A percentile compares a stretch with the other conserved stretches of the same genome.
Conservation (phyloP, 2,329 filamentous ascomycete genomes). For the Sordariomycetes sp. region DNA sequence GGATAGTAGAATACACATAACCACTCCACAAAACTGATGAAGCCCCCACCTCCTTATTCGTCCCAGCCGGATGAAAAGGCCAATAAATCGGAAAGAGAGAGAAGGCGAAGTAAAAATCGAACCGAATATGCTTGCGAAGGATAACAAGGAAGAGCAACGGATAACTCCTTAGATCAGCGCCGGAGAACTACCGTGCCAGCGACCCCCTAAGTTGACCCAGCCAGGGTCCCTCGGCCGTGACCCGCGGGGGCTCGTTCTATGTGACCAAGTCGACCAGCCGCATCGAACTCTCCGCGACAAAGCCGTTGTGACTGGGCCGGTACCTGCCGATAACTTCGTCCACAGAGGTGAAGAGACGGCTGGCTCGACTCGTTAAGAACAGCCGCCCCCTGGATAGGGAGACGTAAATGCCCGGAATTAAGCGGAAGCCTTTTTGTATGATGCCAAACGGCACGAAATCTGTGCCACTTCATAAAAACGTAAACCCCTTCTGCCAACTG, state of each 20-base stretch:
- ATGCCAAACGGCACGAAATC: neutral
- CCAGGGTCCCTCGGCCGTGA: neutral
- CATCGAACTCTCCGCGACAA: no score
- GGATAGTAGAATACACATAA: neutral
- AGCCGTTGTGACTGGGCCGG: neutral
- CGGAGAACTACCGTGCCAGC: neutral
- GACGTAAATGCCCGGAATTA: neutral
- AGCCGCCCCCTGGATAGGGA: neutral
- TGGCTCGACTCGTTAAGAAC: neutral
- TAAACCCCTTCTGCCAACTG: neutral
- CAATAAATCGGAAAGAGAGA: neutral
- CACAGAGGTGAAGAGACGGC: neutral
- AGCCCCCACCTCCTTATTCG: neutral
- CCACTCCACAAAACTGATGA: neutral
- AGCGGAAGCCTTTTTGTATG: neutral
- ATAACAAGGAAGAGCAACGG: neutral
- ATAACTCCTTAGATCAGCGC: neutral
- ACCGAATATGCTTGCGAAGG: neutral
- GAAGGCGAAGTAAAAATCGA: neutral
- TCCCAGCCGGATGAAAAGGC: neutral
- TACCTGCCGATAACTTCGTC: neutral
- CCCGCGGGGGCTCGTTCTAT: neutral
- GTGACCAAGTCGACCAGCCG: neutral
- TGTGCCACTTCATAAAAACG: neutral
- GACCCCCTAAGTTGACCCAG: neutral